Evolutionary conservation across 768 basidiomycete species (phyloP), one percentile per base, ranked within the genome.

Genomic region (Imleria badia): DNA sequence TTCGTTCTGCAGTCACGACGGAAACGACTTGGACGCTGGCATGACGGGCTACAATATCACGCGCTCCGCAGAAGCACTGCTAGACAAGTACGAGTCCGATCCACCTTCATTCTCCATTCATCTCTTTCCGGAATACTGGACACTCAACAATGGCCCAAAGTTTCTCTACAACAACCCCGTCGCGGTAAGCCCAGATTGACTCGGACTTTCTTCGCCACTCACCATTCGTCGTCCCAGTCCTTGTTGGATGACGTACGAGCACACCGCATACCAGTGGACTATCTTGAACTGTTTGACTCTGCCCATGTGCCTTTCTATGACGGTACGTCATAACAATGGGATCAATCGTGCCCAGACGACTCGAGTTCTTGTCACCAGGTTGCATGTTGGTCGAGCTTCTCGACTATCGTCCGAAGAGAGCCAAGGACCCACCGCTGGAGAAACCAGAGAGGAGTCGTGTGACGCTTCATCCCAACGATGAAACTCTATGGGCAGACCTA

Each of bases 321-420:
- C 67, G 91, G 91, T 90, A 55, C 26, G 78, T 73, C 47, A 42
- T 22, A 10, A 36, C 39, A 26, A 20, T 41, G 20, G n/a, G 29
- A 41, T 45, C 23, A 31, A 31, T 56, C 26, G 22, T 48, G n/a
- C 34, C 38, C 15, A n/a, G 17, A 45, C 26, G 47, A 54, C 40
- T 54, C 29, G 38, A 23, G 36, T 48, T 36, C 39, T 48, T 48
- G 51, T 41, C 34, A 26, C 6, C 48, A 94, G 91, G 91, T 35
- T 91, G 89, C 62, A 84, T 94, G 81, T 79, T 94, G 54, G 91
- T 92, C 2, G 91, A 94, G 66, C 78, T 93, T 23, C 75, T 87
- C 34, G 90, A 94, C 65, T 88, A 89, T 63, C 79, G 89, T 11
- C 82, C 84, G 8, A 77, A 80, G 51, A 78, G 73, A 64, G 68